These are phyloP conservation scores for Comarum palustre DNA, from an alignment of 306 rosid species.

Conservation along the genomic window DNA sequence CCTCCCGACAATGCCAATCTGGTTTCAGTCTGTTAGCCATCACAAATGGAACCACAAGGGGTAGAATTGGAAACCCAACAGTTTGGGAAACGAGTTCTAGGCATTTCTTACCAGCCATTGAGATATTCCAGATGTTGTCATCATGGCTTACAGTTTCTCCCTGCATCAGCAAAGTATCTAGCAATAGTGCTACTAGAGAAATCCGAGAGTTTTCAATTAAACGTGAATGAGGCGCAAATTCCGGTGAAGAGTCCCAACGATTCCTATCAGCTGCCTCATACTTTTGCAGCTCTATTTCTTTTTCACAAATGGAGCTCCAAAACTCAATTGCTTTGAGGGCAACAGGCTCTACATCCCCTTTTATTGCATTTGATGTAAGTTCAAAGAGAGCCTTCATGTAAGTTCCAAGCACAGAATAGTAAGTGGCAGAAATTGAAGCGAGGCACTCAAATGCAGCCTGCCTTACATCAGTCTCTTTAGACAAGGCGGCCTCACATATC, in stretches of 20 bases:
- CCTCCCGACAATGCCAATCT: constrained; percentile 38
- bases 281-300: constrained; percentile 35
- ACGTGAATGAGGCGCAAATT: constrained; percentile 26
- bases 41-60: constrained; percentile 40
- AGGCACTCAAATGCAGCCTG: constrained; percentile 43
- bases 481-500: constrained; percentile 33
- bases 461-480: constrained; percentile 30
- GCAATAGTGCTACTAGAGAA: constrained; percentile 32
- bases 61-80: constrained; percentile 29
- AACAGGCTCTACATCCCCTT: constrained; percentile 31
- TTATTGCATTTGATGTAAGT: constrained; percentile 36
- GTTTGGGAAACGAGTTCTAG: constrained; percentile 34
- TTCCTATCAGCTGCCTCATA: constrained; percentile 12
- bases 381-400: constrained; percentile 37
- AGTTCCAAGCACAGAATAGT: constrained; percentile 32
- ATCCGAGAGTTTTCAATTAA: constrained; percentile 31
- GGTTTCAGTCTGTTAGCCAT: constrained; percentile 30
- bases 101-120: constrained; percentile 42
- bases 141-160: constrained; percentile 37
- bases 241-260: constrained; percentile 11
- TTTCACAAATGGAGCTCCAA: constrained; percentile 42
- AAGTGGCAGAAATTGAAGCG: constrained; percentile 34
- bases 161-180: constrained; percentile 37
- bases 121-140: constrained; percentile 31
- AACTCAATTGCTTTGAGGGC: constrained; percentile 40